Evolutionary conservation across 108 stramenopile genomes (phyloP).

Genomic region (Seminavis robusta): DNA sequence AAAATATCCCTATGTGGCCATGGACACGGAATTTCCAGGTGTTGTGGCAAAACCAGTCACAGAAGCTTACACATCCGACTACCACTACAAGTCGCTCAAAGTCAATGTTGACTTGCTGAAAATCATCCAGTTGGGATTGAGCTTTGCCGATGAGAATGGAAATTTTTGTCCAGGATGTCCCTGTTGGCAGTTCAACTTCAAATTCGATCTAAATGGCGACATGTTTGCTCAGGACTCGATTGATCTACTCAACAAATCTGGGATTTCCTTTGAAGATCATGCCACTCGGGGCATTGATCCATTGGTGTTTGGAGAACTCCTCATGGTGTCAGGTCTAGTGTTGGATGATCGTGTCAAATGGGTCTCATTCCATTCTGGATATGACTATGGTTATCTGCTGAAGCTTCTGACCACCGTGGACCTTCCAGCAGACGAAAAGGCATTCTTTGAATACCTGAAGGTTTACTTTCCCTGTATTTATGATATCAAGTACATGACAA

Average conservation of each 20-base stretch:
- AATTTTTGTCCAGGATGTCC: slow-evolving; percentile 90
- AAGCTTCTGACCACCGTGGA: slow-evolving; percentile 87
- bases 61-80: slow-evolving; percentile 88
- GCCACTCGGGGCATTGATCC: slow-evolving; percentile 93
- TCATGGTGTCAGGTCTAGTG: slow-evolving; percentile 97
- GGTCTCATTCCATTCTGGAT: slow-evolving; percentile 97
- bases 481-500: slow-evolving; percentile 98
- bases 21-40: slow-evolving; percentile 99
- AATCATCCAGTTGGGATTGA: slow-evolving; percentile 96
- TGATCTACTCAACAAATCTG: slow-evolving; percentile 90
- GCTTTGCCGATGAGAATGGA: slow-evolving; percentile 92
- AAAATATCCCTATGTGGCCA: slow-evolving; percentile 95
- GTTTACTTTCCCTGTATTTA: slow-evolving; percentile 97
- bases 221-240: slow-evolving; percentile 99
- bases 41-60: slow-evolving; percentile 98
- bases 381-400: slow-evolving; percentile 97
- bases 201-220: slow-evolving; percentile 91
- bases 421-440: slow-evolving; percentile 76
- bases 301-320: slow-evolving; percentile 91
- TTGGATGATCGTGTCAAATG: slow-evolving; percentile 94
- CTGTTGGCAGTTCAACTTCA: slow-evolving; percentile 99
- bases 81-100: slow-evolving; percentile 96
- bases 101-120: slow-evolving; percentile 98
- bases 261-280: slow-evolving; percentile 95
- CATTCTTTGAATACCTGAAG: slow-evolving; percentile 91